phyloP scores from a whole-genome alignment of 2,329 filamentous ascomycete genomes.

The Colletotrichum caudatum region DNA sequence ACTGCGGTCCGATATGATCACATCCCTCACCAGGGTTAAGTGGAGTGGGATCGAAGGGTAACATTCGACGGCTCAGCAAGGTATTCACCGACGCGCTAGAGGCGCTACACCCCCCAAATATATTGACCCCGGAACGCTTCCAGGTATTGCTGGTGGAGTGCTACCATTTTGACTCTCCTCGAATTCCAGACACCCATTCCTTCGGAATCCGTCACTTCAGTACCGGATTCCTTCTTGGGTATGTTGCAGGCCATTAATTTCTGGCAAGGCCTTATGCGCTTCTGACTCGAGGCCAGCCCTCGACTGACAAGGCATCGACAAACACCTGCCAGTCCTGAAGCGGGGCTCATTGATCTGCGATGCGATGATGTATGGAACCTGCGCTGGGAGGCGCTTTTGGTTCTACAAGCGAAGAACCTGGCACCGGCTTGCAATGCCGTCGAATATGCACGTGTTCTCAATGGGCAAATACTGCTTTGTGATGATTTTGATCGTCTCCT shows the following conservation, averaged over 20 bases:
- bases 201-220: constrained; percentile 49
- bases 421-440: constrained; percentile 73
- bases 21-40: constrained; percentile 9
- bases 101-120: constrained; percentile 43
- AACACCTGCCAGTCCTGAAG: constrained; percentile 30
- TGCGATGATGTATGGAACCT: not conserved
- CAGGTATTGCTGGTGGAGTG: not conserved
- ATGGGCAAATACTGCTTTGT: constrained; percentile 79
- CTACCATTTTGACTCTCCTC: constrained; percentile 45
- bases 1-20: constrained; percentile 52
- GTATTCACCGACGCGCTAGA: constrained; percentile 9
- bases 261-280: not conserved
- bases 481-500: constrained; percentile 93
- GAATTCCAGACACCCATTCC: constrained; percentile 45
- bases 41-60: constrained; percentile 28
- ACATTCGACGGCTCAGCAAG: constrained; percentile 28
- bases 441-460: constrained; percentile 78
- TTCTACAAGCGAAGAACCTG: constrained; percentile 66
- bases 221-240: constrained; percentile 47
- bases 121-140: constrained; percentile 28
- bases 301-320: constrained; percentile 41
- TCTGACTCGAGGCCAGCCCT: not conserved
- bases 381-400: constrained; percentile 42
- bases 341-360: not conserved
- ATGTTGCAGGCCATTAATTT: constrained; percentile 26